Conservation (phyloP, 2,329 filamentous ascomycete species). For the Arthrobotrys iridis region DNA sequence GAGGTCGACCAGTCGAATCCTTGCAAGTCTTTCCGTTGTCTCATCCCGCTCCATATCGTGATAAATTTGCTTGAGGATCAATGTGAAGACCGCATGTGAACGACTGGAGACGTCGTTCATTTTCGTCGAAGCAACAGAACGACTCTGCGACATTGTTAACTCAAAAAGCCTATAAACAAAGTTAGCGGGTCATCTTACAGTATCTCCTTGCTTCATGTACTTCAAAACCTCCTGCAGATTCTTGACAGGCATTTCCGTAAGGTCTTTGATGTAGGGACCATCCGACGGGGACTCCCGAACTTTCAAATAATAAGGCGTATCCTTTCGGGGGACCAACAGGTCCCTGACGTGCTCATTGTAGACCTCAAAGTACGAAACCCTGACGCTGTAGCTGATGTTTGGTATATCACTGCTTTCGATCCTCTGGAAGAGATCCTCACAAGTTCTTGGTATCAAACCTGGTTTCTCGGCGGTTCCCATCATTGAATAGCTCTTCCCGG, state of each 20-base stretch:
- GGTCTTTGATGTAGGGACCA: conserved; percentile 94
- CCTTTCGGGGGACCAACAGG: conserved; percentile 81
- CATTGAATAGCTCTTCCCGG: conserved; percentile 97
- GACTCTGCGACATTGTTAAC: conserved; percentile 65
- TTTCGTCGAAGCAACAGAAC: conserved; percentile 92
- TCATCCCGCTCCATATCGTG: conserved; percentile 97
- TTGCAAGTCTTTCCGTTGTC: conserved; percentile 91
- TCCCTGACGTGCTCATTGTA: conserved; percentile 99
- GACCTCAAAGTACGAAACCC: conserved; percentile 98
- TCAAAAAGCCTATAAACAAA: too few relatives aligned
- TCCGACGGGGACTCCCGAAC: conserved; percentile 95
- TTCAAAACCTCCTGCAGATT: conserved; percentile 87
- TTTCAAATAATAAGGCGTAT: conserved; percentile 89
- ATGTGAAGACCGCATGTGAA: conserved; percentile 96
- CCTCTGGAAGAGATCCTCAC: conserved; percentile 92
- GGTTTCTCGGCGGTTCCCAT: conserved; percentile 89
- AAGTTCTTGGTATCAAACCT: conserved; percentile 92
- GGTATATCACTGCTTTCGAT: conserved; percentile 86
- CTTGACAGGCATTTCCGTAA: conserved; percentile 91
- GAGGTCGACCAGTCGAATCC: conserved; percentile 93
- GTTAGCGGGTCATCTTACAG: conserved; percentile 57
- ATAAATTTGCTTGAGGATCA: conserved; percentile 97
- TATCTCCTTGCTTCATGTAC: conserved; percentile 89
- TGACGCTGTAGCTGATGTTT: conserved; percentile 95
- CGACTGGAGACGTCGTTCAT: conserved; percentile 99